phyloP scores from a whole-genome alignment of 2,329 filamentous ascomycete genomes.

The Exophiala calicioides region DNA sequence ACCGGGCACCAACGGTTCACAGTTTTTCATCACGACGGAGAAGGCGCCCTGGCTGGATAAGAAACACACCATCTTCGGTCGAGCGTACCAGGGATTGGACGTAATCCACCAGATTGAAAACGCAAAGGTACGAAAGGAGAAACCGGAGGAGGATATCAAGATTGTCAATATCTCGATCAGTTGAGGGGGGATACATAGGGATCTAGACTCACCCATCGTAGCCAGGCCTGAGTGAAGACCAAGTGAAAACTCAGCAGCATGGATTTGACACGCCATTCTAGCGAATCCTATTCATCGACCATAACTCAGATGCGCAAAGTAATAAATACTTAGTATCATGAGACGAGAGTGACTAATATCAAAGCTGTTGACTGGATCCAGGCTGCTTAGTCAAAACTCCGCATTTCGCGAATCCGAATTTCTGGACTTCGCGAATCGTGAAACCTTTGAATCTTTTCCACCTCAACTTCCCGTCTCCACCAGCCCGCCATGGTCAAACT shows the following conservation, averaged over 20 bases:
- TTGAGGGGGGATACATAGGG: not conserved
- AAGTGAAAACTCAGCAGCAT: too few relatives aligned
- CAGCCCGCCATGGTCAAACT: constrained; percentile 28
- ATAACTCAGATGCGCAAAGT: too few relatives aligned
- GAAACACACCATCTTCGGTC: constrained; percentile 94
- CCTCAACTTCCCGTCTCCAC: constrained; percentile 4
- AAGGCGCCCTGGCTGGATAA: constrained; percentile 95
- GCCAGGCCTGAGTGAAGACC: not conserved
- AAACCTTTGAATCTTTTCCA: constrained; percentile 5
- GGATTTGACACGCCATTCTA: too few relatives aligned
- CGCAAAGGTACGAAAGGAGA: constrained; percentile 80
- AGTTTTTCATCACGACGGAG: constrained; percentile 94
- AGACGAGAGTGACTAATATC: too few relatives aligned
- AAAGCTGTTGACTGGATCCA: too few relatives aligned
- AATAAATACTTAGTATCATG: too few relatives aligned
- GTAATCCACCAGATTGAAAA: constrained; percentile 97
- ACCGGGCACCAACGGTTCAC: constrained; percentile 89
- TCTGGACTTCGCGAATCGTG: too few relatives aligned
- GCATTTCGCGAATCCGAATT: too few relatives aligned
- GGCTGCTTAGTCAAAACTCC: too few relatives aligned
- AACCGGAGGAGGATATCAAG: constrained; percentile 95
- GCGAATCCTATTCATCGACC: too few relatives aligned
- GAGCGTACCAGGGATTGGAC: constrained; percentile 86
- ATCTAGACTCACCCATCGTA: not conserved
- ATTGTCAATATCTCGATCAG: constrained; percentile 75